These are phyloP conservation scores for Mycena olivaceomarginata DNA, from an alignment of 768 basidiomycete genomes.

Conservation along the genomic window DNA sequence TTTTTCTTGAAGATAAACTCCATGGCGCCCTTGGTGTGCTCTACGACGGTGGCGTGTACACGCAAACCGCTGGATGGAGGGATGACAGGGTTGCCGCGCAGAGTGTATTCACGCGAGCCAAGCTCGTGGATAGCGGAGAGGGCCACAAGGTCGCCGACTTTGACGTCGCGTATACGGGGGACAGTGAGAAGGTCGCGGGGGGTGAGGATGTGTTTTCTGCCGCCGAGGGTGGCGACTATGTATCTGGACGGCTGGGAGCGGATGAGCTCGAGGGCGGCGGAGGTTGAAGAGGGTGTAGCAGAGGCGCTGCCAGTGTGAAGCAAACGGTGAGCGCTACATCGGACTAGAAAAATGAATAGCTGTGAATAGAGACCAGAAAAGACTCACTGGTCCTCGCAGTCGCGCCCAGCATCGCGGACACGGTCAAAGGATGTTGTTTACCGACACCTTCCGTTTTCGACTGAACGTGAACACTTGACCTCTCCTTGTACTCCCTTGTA, in stretches of 20 bases:
- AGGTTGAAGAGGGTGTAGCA: constrained; percentile 60
- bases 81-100: constrained; percentile 86
- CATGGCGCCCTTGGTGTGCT: constrained; percentile 97
- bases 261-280: constrained; percentile 85
- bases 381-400: constrained; percentile 29
- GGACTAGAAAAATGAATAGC: constrained; percentile 24
- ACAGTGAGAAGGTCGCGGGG: constrained; percentile 96
- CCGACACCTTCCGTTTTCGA: not conserved
- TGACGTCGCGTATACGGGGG: constrained; percentile 89
- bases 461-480: too few species aligned
- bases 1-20: constrained; percentile 97
- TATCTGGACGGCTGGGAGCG: constrained; percentile 96
- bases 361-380: not conserved
- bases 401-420: constrained; percentile 35
- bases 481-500: too few species aligned
- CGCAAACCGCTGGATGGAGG: constrained; percentile 76
- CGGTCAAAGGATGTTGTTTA: not conserved
- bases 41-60: constrained; percentile 94
- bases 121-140: constrained; percentile 95
- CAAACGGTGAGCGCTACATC: constrained; percentile 46
- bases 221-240: constrained; percentile 91
- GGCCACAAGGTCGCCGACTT: constrained; percentile 89
- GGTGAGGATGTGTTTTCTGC: constrained; percentile 92
- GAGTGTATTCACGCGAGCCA: constrained; percentile 95
- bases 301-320: constrained; percentile 32